Evolutionary conservation across 768 basidiomycete genomes (phyloP).

Genomic region (Pleurotus eryngii): DNA sequence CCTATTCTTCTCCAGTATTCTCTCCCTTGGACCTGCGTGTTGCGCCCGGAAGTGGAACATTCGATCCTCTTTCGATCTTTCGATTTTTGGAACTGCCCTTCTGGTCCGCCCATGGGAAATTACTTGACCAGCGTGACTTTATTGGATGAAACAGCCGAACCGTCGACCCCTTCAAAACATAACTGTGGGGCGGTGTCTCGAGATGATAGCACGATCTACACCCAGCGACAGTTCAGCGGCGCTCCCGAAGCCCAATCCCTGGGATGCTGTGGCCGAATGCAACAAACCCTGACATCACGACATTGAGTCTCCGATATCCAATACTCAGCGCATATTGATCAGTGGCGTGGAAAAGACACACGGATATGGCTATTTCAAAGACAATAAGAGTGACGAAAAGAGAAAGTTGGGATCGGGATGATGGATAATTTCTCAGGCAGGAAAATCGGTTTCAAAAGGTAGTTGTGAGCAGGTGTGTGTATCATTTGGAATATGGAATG

Average conservation of each 20-base stretch:
- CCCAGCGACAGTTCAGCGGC: slow-evolving; percentile 3
- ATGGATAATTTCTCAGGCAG: neutral
- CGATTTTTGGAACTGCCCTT: neutral
- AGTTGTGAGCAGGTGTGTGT: neutral
- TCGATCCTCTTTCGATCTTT: slow-evolving; percentile 3
- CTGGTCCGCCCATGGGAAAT: slow-evolving; percentile 2
- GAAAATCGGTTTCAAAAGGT: neutral
- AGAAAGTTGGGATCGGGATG: neutral
- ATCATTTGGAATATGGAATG: neutral
- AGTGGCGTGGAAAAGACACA: slow-evolving; percentile 3
- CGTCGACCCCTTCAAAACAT: neutral
- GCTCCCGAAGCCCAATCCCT: neutral
- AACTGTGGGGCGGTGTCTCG: neutral
- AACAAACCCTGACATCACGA: slow-evolving; percentile 7
- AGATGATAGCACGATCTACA: slow-evolving; percentile 3
- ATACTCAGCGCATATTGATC: slow-evolving; percentile 5
- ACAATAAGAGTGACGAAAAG: neutral
- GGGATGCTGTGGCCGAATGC: neutral
- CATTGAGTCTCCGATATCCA: slow-evolving; percentile 2
- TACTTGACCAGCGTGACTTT: neutral
- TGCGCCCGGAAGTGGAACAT: no score
- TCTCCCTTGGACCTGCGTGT: no score
- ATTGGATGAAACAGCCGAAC: neutral
- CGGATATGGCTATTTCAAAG: slow-evolving; percentile 4
- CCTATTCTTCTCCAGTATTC: no score